A percentile compares a stretch with the other conserved stretches of the same genome.
These are phyloP conservation scores for Rhynchospora pubera DNA, from an alignment of 176 grass and related monocot genomes.

Conservation along the genomic window DNA sequence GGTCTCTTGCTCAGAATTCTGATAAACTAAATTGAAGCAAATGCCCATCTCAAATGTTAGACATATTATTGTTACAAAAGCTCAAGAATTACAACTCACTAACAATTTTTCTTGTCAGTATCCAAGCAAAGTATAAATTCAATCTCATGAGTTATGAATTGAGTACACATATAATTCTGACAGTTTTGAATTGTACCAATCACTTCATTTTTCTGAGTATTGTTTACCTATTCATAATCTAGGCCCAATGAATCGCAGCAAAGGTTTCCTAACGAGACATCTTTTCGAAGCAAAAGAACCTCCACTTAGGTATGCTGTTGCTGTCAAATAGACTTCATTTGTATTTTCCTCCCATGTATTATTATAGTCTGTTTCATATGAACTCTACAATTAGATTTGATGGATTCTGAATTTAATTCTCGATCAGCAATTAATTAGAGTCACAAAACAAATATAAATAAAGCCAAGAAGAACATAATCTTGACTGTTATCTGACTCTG, in stretches of 20 bases:
- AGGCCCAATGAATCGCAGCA: slow-evolving; percentile 10
- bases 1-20: background rate
- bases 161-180: background rate
- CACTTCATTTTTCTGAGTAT: background rate
- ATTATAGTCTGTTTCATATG: background rate
- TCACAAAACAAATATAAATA: background rate
- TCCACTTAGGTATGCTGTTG: slow-evolving; percentile 47
- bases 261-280: background rate
- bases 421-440: background rate
- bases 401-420: background rate
- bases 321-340: background rate
- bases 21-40: background rate
- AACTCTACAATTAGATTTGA: background rate
- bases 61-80: background rate
- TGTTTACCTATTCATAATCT: background rate
- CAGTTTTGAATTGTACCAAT: background rate
- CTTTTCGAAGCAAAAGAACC: slow-evolving; percentile 32
- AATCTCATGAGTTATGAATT: background rate
- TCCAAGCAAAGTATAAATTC: background rate
- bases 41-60: background rate
- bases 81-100: background rate
- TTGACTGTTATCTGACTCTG: background rate
- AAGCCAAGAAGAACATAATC: background rate
- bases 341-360: background rate
- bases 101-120: background rate